These are phyloP conservation scores for Myxozyma udenii DNA, from an alignment of 805 yeast species.

Conservation along the genomic window DNA sequence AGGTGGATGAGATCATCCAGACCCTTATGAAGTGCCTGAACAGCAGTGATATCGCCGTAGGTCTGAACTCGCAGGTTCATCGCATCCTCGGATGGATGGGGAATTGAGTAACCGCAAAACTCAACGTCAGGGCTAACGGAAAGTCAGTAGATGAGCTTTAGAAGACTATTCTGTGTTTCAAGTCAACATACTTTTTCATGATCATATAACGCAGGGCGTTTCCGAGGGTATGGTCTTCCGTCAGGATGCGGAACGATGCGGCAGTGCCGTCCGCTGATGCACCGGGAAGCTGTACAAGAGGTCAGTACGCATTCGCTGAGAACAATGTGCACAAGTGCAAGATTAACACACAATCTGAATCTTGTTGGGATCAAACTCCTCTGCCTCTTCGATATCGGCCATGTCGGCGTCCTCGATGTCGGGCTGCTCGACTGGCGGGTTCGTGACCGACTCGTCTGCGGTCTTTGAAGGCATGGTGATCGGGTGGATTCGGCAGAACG, in stretches of 20 bases:
- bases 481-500: no score
- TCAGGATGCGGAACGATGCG: slow-evolving; percentile 86
- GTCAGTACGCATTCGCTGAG: not conserved
- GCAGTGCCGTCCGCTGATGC: slow-evolving; percentile 90
- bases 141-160: not conserved
- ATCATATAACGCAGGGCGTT: slow-evolving; percentile 90
- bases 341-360: slow-evolving; percentile 33
- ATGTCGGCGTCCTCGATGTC: slow-evolving; percentile 11
- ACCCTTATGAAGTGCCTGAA: slow-evolving; percentile 90
- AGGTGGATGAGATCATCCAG: slow-evolving; percentile 76
- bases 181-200: slow-evolving; percentile 66
- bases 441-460: not conserved
- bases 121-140: slow-evolving; percentile 75
- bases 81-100: slow-evolving; percentile 93
- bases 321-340: not conserved
- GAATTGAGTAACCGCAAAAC: slow-evolving; percentile 96
- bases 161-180: not conserved
- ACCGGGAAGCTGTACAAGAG: slow-evolving; percentile 58
- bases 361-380: slow-evolving; percentile 34
- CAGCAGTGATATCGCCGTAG: slow-evolving; percentile 78
- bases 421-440: not conserved
- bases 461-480: slow-evolving; percentile 6
- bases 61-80: slow-evolving; percentile 92
- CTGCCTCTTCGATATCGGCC: slow-evolving; percentile 9
- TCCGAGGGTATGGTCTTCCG: slow-evolving; percentile 96